phyloP scores from a whole-genome alignment of 495 filamentous ascomycete species.

The Penicillium soppii region DNA sequence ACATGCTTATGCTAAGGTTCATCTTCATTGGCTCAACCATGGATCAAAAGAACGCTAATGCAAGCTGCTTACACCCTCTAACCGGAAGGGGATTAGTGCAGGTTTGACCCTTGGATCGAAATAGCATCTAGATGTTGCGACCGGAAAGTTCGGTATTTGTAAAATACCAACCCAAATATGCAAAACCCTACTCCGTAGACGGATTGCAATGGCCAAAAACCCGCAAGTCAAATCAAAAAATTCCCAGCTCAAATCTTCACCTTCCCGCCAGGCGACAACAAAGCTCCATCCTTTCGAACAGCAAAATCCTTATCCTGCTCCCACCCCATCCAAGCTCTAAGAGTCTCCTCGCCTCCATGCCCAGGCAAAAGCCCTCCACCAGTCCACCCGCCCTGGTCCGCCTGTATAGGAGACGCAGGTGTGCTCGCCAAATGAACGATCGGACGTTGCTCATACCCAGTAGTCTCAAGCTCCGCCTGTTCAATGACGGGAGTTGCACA shows the following conservation, averaged over 20 bases:
- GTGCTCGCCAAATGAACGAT: constrained; percentile 66
- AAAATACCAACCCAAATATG: neutral
- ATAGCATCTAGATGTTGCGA: too few species aligned
- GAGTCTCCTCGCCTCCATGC: constrained; percentile 64
- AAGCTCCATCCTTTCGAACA: constrained; percentile 55
- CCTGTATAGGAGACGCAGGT: constrained; percentile 57
- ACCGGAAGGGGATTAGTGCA: neutral
- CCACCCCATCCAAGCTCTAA: constrained; percentile 81
- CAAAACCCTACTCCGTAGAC: too few species aligned
- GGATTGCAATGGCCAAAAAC: too few species aligned
- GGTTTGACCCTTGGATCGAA: neutral
- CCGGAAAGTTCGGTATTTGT: too few species aligned
- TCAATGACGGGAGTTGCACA: constrained; percentile 86
- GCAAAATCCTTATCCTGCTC: constrained; percentile 66
- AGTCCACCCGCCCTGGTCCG: constrained; percentile 64
- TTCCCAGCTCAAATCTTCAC: neutral
- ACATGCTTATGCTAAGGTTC: neutral
- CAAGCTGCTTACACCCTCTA: neutral
- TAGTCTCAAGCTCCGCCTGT: constrained; percentile 66
- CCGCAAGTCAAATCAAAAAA: too few species aligned
- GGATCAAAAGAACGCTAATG: neutral
- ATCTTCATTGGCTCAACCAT: neutral
- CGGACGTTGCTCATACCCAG: constrained; percentile 71
- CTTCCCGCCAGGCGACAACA: neutral
- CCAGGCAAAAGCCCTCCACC: constrained; percentile 61